These are phyloP conservation scores for Lachancea thermotolerans DNA, from an alignment of 805 yeast genomes.

Conservation along the genomic window DNA sequence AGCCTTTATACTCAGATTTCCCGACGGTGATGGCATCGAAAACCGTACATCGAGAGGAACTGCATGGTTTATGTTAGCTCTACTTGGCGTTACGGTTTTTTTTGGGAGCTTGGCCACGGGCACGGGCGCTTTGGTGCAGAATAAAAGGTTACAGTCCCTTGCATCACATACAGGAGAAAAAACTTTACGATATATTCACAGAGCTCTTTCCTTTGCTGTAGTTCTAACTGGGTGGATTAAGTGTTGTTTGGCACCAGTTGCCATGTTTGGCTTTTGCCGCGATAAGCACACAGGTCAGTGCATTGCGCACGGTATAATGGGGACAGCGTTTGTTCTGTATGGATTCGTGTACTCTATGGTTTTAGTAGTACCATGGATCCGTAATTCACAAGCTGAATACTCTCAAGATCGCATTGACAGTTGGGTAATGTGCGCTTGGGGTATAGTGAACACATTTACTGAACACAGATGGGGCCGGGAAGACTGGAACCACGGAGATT, in stretches of 20 bases:
- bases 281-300: conserved; percentile 86
- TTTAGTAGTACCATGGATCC: conserved; percentile 68
- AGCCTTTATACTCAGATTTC: conserved; percentile 50
- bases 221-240: conserved; percentile 71
- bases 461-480: conserved; percentile 93
- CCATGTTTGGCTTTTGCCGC: conserved; percentile 83
- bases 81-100: conserved; percentile 40
- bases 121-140: conserved; percentile 36
- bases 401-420: conserved; percentile 87
- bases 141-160: conserved; percentile 32
- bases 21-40: conserved; percentile 60
- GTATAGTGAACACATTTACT: conserved; percentile 88
- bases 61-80: conserved; percentile 49
- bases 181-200: conserved; percentile 33
- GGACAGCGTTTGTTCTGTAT: conserved; percentile 74
- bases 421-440: conserved; percentile 77
- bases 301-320: conserved; percentile 96
- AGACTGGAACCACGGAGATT: conserved; percentile 87
- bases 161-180: conserved; percentile 35
- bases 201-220: conserved; percentile 39
- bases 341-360: conserved; percentile 66
- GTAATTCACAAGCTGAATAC: conserved; percentile 42
- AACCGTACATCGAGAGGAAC: conserved; percentile 63
- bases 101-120: conserved; percentile 53
- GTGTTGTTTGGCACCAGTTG: conserved; percentile 72